A percentile compares a stretch with the other conserved stretches of the same genome.
phyloP scores from a whole-genome alignment of 2,329 filamentous ascomycete genomes.

The Pseudopithomyces maydicus region DNA sequence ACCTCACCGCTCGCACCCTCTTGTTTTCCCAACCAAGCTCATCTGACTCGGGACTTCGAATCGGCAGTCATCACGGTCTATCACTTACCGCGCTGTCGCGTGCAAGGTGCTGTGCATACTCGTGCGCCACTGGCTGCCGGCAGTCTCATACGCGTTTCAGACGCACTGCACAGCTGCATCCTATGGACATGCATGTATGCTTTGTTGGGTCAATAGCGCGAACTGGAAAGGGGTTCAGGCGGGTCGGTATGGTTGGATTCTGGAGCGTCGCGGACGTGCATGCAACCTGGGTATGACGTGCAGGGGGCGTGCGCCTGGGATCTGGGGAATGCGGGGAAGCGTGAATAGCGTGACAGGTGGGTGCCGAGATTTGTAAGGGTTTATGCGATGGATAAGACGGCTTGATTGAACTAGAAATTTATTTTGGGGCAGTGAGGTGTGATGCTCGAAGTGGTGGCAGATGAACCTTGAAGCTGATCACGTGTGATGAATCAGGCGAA shows the following conservation, averaged over 20 bases:
- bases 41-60: background rate
- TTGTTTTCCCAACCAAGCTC: too few relatives aligned
- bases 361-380: constrained; percentile 7
- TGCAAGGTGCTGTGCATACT: background rate
- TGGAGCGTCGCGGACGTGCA: background rate
- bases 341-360: background rate
- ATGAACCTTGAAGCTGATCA: background rate
- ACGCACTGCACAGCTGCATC: background rate
- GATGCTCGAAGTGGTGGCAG: background rate
- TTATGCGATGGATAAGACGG: background rate
- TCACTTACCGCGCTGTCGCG: background rate
- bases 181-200: background rate
- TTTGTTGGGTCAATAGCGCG: background rate
- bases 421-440: background rate
- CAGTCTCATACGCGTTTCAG: constrained; percentile 10
- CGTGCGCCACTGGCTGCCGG: background rate
- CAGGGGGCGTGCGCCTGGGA: background rate
- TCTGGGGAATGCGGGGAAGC: background rate
- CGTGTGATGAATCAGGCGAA: too few relatives aligned
- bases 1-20: too few relatives aligned
- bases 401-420: background rate
- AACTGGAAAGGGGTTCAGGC: background rate
- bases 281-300: background rate
- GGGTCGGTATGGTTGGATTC: background rate
- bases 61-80: background rate